Evolutionary conservation across 352 stramenopile genomes (phyloP).

Genomic region (Phytophthora megakarya): DNA sequence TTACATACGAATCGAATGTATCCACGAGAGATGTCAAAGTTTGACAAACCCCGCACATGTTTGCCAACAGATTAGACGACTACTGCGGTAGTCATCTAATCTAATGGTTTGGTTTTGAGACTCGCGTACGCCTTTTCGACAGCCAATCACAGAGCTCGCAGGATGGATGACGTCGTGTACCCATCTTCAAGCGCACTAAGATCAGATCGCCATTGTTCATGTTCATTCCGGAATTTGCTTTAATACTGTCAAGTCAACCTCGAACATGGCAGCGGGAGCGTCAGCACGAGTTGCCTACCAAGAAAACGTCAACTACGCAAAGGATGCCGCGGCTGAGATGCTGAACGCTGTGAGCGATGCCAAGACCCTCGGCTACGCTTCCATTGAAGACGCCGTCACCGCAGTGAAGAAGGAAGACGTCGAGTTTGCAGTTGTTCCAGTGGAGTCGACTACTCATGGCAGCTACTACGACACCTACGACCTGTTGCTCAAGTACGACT

Average conservation of each 20-base stretch:
- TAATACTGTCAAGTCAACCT: slow-evolving; percentile 8
- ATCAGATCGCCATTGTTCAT: slow-evolving; percentile 7
- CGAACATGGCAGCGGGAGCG: slow-evolving; percentile 15
- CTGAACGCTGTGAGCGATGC: slow-evolving; percentile 13
- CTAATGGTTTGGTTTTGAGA: slow-evolving; percentile 25
- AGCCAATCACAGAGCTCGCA: slow-evolving; percentile 20
- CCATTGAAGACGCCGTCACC: slow-evolving; percentile 56
- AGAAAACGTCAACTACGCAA: slow-evolving; percentile 7
- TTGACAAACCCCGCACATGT: too few relatives aligned
- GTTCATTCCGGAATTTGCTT: slow-evolving; percentile 26
- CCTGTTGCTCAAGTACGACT: slow-evolving; percentile 68
- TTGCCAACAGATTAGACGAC: too few relatives aligned
- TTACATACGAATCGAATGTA: too few relatives aligned
- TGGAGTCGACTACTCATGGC: slow-evolving; percentile 95
- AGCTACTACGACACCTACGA: slow-evolving; percentile 97
- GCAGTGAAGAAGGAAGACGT: slow-evolving; percentile 79
- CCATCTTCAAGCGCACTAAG: slow-evolving; percentile 18
- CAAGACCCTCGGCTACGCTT: slow-evolving; percentile 17
- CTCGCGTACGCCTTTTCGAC: slow-evolving; percentile 15
- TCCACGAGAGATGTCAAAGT: too few relatives aligned
- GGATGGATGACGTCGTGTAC: slow-evolving; percentile 12
- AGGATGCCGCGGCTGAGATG: slow-evolving; percentile 23
- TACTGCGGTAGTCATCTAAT: slow-evolving; percentile 29
- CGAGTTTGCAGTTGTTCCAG: slow-evolving; percentile 93
- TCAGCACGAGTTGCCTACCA: slow-evolving; percentile 26